Base-by-base conservation (phyloP, 2,329 filamentous ascomycete species). In the Pestalotiopsis sp. region DNA sequence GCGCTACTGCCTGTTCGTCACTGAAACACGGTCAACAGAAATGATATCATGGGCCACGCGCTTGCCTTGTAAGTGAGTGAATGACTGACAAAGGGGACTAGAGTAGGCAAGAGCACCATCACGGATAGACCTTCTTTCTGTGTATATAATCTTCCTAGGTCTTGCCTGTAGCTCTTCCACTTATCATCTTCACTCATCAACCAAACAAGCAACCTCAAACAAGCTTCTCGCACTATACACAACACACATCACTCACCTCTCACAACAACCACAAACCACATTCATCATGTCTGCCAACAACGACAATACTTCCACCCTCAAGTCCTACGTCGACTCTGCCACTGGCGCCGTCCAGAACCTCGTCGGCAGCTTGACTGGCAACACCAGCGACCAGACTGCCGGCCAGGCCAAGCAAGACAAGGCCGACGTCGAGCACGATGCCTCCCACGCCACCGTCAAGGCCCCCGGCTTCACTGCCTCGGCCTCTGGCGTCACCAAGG, bases 311-410 rank as follows among this genome's bases (percentile, higher is more conserved):
- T 97, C 93, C 70, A 96, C 94, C 71, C 86, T 94, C 76, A 88
- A 95, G 85, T 92, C 92, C 67, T 91, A 90, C 81, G 77, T 93
- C 73, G 91, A 94, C 85, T 87, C 87, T 14, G 92, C 92, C 75
- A 86, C 89, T 48, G 93, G 92, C 72, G 84, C 89, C 66, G 87
- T 90, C 65, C 93, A 97, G 81, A 91, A 86, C 69, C 89, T 86
- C 63, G 74, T 96, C 63, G 93, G 93, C 71, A 86, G 83, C 70
- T 69, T 97, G 67, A 94, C 92, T 10, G 94, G 94, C 74, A 93
- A 82, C 83, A 84, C 85, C 2, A 84, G 84, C 69, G 90, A 95
- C 74, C 84, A 93, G 84, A 78, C 80, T 65, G 81, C 92, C 81
- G 91, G 89, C 74, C 82, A 92, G 65, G 81, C 82, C 73, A 89